These are phyloP conservation scores for Ceratocystis diversiconidia DNA, from an alignment of 2,329 filamentous ascomycete species.

Conservation along the genomic window DNA sequence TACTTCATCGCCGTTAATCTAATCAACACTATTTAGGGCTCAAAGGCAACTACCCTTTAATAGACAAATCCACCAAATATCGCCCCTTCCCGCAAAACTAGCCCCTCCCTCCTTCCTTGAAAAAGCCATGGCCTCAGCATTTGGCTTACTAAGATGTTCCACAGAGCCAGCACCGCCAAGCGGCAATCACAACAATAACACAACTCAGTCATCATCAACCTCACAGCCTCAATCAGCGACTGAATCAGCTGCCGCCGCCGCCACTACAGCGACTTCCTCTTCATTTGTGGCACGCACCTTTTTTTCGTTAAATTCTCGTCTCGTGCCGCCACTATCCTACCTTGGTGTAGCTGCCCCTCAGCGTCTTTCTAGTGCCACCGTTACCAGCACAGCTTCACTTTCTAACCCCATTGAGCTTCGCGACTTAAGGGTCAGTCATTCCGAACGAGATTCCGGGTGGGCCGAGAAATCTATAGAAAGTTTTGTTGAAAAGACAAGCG, in stretches of 20 bases:
- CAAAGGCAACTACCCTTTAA: neutral
- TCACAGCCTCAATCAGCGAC: neutral
- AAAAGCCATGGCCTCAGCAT: neutral
- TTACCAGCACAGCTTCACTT: neutral
- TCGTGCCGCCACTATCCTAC: neutral
- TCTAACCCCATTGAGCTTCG: slow-evolving; percentile 9
- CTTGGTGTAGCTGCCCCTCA: neutral
- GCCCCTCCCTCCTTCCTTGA: neutral
- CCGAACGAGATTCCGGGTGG: neutral
- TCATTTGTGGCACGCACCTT: neutral
- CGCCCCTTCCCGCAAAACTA: neutral
- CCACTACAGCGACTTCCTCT: neutral
- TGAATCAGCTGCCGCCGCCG: neutral
- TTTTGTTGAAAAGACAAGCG: neutral
- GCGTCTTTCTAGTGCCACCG: neutral
- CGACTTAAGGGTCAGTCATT: neutral
- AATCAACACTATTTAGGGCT: neutral
- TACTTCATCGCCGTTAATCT: neutral
- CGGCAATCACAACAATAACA: neutral
- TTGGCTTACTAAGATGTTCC: slow-evolving; percentile 13
- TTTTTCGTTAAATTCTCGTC: neutral
- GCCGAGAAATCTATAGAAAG: neutral
- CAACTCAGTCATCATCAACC: neutral
- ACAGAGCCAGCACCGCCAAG: slow-evolving; percentile 3
- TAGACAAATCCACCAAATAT: neutral